Conservation (phyloP, 2,329 filamentous ascomycete genomes). For the Ophiocordyceps camponoti-saundersi region DNA sequence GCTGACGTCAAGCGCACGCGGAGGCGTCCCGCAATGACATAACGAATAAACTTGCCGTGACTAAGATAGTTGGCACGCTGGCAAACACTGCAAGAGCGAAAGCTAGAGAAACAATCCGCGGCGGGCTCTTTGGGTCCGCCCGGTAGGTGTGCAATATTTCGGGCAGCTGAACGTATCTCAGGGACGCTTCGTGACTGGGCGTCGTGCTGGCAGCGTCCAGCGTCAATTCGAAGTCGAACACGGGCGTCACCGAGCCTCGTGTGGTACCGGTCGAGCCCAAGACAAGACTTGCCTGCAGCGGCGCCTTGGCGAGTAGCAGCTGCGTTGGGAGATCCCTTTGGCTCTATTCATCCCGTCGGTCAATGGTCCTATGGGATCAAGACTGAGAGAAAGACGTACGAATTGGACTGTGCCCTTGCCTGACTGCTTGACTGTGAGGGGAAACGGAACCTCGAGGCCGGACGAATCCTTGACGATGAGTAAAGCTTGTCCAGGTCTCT, state of each 20-base stretch:
- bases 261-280: constrained; percentile 74
- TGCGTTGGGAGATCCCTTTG: constrained; percentile 80
- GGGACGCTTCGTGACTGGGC: constrained; percentile 44
- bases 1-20: background rate
- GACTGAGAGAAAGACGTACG: constrained; percentile 34
- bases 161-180: constrained; percentile 68
- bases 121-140: constrained; percentile 61
- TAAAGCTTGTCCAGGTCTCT: constrained; percentile 89
- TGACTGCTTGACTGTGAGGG: constrained; percentile 67
- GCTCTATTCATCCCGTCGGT: constrained; percentile 35
- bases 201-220: constrained; percentile 44
- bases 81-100: constrained; percentile 60
- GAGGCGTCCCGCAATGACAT: background rate
- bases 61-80: constrained; percentile 56
- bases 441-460: constrained; percentile 75
- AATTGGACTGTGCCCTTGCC: constrained; percentile 77
- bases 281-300: constrained; percentile 65
- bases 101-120: constrained; percentile 59
- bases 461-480: constrained; percentile 63
- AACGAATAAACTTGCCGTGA: constrained; percentile 30
- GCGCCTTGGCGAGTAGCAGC: constrained; percentile 49
- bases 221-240: constrained; percentile 57
- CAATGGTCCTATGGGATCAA: background rate
- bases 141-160: constrained; percentile 91
- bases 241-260: constrained; percentile 45